Evolutionary conservation across 345 rosid genomes (phyloP).

Genomic region (Chamaenerion angustifolium): DNA sequence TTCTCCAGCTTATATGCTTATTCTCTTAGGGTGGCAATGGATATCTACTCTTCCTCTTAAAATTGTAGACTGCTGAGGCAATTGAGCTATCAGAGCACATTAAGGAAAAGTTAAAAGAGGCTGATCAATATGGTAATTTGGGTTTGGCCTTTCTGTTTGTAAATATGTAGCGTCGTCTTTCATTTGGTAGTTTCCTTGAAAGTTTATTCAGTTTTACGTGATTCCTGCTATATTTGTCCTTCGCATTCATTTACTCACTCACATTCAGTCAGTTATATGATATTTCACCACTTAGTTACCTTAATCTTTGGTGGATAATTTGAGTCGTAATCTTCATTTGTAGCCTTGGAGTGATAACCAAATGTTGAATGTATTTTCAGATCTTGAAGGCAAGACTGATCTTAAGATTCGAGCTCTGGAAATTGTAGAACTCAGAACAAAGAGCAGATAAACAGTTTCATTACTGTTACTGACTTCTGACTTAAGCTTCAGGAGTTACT

Average conservation of each 20-base stretch:
- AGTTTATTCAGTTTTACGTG: neutral
- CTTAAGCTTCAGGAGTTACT: neutral
- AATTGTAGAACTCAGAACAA: constrained; percentile 74
- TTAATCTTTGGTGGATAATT: no score
- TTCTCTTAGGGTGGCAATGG: neutral
- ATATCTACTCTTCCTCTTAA: neutral
- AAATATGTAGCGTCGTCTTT: neutral
- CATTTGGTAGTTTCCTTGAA: neutral
- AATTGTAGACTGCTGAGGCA: constrained; percentile 60
- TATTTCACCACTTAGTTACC: no score
- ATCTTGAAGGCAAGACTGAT: constrained; percentile 92
- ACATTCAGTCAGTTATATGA: no score
- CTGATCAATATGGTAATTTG: constrained; percentile 59
- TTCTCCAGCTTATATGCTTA: neutral
- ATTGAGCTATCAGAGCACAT: constrained; percentile 79
- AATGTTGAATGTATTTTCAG: constrained; percentile 18
- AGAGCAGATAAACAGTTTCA: constrained; percentile 92
- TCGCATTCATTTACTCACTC: no score
- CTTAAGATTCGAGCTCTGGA: constrained; percentile 79
- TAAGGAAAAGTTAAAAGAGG: constrained; percentile 89
- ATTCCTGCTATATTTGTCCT: no score
- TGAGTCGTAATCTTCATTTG: no score
- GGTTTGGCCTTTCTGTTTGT: neutral
- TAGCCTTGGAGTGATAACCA: neutral
- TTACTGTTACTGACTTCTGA: neutral